These are phyloP conservation scores for Saccharomycopsis fodiens DNA, from an alignment of 805 yeast genomes.

Conservation along the genomic window DNA sequence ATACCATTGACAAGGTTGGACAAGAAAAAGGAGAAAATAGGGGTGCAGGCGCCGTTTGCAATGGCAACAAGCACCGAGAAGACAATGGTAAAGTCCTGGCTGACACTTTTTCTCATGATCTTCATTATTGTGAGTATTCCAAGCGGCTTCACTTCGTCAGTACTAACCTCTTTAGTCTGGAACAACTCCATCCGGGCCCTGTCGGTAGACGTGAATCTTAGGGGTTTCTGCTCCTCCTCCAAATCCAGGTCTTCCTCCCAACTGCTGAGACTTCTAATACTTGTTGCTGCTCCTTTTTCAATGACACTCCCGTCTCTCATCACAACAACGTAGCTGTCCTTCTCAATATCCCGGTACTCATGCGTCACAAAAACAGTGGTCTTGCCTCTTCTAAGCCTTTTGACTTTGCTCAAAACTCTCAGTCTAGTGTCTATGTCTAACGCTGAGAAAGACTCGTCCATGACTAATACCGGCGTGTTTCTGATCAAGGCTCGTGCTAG, in stretches of 20 bases:
- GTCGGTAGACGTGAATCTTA: neutral
- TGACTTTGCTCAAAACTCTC: slow-evolving; percentile 41
- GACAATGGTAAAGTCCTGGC: neutral
- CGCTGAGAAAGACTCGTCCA: slow-evolving; percentile 86
- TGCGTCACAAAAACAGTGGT: slow-evolving; percentile 84
- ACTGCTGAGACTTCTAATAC: neutral
- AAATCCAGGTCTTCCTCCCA: neutral
- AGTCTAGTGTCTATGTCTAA: slow-evolving; percentile 49
- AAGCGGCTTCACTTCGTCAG: neutral
- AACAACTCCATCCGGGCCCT: neutral
- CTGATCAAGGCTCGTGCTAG: slow-evolving; percentile 75
- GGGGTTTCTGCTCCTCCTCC: neutral
- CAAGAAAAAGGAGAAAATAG: slow-evolving; percentile 71
- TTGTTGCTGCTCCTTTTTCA: slow-evolving; percentile 32
- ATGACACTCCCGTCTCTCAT: slow-evolving; percentile 52
- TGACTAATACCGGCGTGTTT: slow-evolving; percentile 64
- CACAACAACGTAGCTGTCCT: slow-evolving; percentile 49
- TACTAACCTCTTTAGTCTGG: neutral
- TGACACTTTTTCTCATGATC: neutral
- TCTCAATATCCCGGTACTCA: slow-evolving; percentile 49
- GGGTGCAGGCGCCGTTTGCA: slow-evolving; percentile 57
- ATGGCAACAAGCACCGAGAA: slow-evolving; percentile 29
- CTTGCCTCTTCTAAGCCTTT: slow-evolving; percentile 52
- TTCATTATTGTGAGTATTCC: slow-evolving; percentile 2
- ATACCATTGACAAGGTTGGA: slow-evolving; percentile 62